Evolutionary conservation across 306 rosid genomes (phyloP).

Genomic region (Vicia sativa): DNA sequence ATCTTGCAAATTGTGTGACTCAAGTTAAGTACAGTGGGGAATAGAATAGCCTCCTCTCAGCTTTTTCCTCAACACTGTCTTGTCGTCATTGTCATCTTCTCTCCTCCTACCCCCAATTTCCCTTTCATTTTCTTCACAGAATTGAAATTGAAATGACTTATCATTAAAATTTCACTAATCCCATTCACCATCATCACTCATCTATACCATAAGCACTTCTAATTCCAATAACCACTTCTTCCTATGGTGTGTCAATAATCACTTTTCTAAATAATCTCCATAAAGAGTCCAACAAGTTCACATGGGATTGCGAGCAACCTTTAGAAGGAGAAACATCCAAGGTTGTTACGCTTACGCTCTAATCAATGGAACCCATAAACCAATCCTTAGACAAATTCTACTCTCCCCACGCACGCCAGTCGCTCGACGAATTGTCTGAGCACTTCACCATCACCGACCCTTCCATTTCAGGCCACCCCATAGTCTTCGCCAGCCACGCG

Average conservation of each 20-base stretch:
- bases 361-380: constrained; percentile 30
- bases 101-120: neutral
- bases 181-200: neutral
- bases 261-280: neutral
- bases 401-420: constrained; percentile 59
- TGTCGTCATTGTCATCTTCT: neutral
- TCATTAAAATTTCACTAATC: too few species aligned
- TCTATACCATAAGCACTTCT: neutral
- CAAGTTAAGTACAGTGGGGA: too few species aligned
- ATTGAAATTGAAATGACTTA: too few species aligned
- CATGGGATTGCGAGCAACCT: constrained; percentile 86
- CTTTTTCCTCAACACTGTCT: neutral
- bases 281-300: constrained; percentile 39
- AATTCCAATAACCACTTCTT: too few species aligned
- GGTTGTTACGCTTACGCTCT: too few species aligned
- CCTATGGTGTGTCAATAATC: neutral
- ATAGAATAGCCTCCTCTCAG: neutral
- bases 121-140: neutral
- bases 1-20: constrained; percentile 15
- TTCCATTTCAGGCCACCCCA: constrained; percentile 71
- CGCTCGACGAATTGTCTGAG: constrained; percentile 66
- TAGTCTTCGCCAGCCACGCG: constrained; percentile 81
- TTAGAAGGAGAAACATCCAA: constrained; percentile 33
- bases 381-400: constrained; percentile 58
- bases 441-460: constrained; percentile 88